Evolutionary conservation across 208 protist species (phyloP), one percentile per base, ranked within the genome.

Genomic region (Trypanosomatidae sp.): DNA sequence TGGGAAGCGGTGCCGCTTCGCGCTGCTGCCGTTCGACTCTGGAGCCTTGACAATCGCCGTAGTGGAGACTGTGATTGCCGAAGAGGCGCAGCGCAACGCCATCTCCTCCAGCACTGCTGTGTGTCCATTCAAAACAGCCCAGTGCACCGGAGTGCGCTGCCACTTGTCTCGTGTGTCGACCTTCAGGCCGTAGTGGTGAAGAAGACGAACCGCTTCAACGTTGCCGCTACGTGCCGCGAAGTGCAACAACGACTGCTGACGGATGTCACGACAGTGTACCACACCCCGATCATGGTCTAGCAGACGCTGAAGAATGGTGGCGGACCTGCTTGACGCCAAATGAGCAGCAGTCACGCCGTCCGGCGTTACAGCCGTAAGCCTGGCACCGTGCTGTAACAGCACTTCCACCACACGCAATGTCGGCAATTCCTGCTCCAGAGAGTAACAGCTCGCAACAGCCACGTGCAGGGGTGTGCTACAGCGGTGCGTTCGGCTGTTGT

Each of bases 141-240:
- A 92, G 74, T 92, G 87, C 55, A 69, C 84, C 13, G 87, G 62
- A 13, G 82, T 88, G 43, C 87, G 87, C 79, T 92, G 87, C 87
- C 87, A 92, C 76, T 86, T 88, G 52, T 92, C 87, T 9, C 87
- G 74, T 15, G 78, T 73, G 36, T 76, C 58, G 1, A 87, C 43
- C 56, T 69, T 65, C 46, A 79, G 44, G 17, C 58, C 36, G 66
- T 87, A 81, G 13, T 22, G 65, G 36, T 17, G 36, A 30, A 92
- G 77, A 4, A 92, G 79, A 22, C 72, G 60, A 53, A 81, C 76
- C 22, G 65, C 56, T 8, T 41, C 80, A 7, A 50, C 82, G 62
- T 74, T 67, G 13, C 87, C 87, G 41, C 36, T 64, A 0, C 87
- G 76, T 7, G 84, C 84, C 3, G 87, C 87, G 59, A 90, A 85